Evolutionary conservation across 2,329 filamentous ascomycete species (phyloP).

Genomic region (Colletotrichum simmondsii): DNA sequence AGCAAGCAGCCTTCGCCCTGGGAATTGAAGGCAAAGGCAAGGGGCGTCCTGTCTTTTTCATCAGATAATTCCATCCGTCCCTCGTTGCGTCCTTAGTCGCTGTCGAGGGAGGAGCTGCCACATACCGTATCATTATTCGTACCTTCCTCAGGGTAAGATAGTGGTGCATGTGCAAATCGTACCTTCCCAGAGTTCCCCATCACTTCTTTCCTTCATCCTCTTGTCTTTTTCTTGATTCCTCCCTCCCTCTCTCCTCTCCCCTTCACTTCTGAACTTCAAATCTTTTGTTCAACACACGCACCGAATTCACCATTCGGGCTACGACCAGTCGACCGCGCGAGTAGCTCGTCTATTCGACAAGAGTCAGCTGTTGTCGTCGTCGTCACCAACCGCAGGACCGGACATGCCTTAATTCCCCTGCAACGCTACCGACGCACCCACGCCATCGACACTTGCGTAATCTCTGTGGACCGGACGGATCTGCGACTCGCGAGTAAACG

Average conservation of each 20-base stretch:
- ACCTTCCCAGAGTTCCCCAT: background rate
- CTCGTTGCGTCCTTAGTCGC: background rate
- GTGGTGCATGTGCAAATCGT: background rate
- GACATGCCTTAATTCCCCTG: conserved; percentile 18
- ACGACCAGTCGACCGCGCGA: conserved; percentile 7
- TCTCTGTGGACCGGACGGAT: conserved; percentile 11
- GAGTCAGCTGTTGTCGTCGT: conserved; percentile 3
- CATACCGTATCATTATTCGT: background rate
- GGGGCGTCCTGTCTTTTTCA: conserved; percentile 19
- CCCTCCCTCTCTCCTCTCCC: background rate
- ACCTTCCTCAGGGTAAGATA: background rate
- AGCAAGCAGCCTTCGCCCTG: no score
- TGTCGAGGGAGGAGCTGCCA: background rate
- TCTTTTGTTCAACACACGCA: background rate
- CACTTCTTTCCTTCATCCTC: background rate
- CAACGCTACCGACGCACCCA: conserved; percentile 15
- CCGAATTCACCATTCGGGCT: background rate
- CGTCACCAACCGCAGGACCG: background rate
- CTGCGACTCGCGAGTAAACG: conserved; percentile 16
- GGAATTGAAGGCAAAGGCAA: background rate
- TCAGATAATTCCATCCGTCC: conserved; percentile 4
- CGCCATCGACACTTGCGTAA: conserved; percentile 22
- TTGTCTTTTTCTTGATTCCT: background rate
- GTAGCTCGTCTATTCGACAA: conserved; percentile 7
- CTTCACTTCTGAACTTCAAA: background rate